phyloP scores from a whole-genome alignment of 495 filamentous ascomycete species.

The Viridothelium virens region DNA sequence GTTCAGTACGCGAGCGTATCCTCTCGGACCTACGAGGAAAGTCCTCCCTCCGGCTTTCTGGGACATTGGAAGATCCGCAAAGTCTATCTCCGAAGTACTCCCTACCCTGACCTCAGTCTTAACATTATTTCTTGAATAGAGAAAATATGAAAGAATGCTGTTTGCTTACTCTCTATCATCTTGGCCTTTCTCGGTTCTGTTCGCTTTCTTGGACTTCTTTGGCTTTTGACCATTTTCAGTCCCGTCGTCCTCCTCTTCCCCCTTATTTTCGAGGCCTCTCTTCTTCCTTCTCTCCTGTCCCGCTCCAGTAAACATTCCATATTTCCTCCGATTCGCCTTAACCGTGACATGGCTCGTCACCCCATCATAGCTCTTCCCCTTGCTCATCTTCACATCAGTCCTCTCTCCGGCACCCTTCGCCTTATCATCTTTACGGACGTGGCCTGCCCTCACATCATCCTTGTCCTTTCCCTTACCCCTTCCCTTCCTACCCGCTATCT shows the following conservation, averaged over 20 bases:
- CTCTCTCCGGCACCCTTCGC: background rate
- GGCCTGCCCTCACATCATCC: background rate
- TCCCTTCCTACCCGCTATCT: background rate
- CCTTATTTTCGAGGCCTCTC: background rate
- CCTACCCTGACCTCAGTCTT: background rate
- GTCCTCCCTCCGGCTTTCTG: background rate
- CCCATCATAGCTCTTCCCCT: conserved; percentile 1
- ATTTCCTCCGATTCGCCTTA: background rate
- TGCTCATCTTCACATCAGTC: background rate
- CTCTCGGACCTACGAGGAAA: background rate
- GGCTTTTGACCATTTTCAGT: background rate
- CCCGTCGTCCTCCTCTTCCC: background rate
- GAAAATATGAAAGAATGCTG: background rate
- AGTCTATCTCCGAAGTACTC: background rate
- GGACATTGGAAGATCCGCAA: background rate
- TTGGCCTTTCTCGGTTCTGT: background rate
- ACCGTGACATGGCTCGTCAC: conserved; percentile 1
- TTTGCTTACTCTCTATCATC: background rate
- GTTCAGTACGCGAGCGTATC: background rate
- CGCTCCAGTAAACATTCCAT: background rate
- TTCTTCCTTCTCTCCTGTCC: background rate
- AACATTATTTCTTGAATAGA: background rate
- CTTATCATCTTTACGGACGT: background rate
- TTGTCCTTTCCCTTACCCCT: background rate
- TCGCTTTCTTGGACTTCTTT: background rate